Conservation (phyloP, 2,329 filamentous ascomycete genomes). For the Graphiopsis chlorocephala region DNA sequence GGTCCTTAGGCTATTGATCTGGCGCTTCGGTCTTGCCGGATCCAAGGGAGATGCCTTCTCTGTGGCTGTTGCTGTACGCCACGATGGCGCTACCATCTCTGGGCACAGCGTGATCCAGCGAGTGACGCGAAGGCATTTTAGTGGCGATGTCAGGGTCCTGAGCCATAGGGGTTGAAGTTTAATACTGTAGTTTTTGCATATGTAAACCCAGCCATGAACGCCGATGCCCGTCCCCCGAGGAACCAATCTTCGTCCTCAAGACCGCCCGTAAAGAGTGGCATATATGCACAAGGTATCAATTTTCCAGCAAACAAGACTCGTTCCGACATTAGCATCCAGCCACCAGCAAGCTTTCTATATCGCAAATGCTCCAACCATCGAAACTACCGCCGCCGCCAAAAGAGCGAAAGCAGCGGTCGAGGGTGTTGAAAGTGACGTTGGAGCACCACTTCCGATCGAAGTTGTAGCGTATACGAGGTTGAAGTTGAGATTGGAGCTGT, state of each 20-base stretch:
- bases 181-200: neutral
- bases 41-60: no score
- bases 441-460: neutral
- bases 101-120: no score
- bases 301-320: neutral
- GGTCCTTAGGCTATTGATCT: no score
- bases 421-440: neutral
- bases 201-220: neutral
- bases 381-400: neutral
- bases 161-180: neutral
- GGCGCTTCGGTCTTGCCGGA: no score
- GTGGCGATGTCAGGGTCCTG: no score
- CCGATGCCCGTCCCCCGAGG: neutral
- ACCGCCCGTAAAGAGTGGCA: neutral
- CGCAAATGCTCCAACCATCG: neutral
- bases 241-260: neutral
- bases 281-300: constrained; percentile 9
- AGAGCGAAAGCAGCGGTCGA: neutral
- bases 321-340: neutral
- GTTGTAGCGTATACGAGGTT: constrained; percentile 36
- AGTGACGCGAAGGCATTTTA: no score
- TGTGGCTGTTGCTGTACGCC: no score
- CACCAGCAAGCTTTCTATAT: neutral
- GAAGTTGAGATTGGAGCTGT: constrained; percentile 74
- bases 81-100: no score